phyloP scores from a whole-genome alignment of 768 basidiomycete genomes.

The Suillus decipiens region DNA sequence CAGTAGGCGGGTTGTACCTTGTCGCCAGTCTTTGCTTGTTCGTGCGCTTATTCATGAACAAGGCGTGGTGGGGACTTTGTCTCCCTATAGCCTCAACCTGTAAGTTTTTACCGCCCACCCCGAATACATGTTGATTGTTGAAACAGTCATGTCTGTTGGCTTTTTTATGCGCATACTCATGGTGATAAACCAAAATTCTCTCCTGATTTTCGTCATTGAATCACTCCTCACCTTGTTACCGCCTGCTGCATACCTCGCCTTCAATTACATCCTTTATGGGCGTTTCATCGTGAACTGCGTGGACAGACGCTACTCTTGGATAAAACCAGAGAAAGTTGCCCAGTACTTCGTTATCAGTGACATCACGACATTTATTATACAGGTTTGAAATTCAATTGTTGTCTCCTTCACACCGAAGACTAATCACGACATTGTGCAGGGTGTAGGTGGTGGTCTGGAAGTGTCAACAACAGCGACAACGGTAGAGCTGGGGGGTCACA shows the following conservation, averaged over 20 bases:
- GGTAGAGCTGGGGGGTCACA: conserved; percentile 12
- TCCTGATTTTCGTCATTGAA: conserved; percentile 20
- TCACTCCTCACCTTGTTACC: conserved; percentile 26
- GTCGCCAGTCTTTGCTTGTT: conserved; percentile 18
- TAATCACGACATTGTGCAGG: conserved; percentile 15
- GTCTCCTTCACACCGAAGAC: not conserved
- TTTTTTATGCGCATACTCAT: conserved; percentile 24
- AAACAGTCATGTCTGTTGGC: conserved; percentile 23
- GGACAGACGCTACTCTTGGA: conserved; percentile 21
- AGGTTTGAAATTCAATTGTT: conserved; percentile 18
- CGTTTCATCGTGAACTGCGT: conserved; percentile 23
- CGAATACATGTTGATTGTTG: not conserved
- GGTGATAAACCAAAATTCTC: conserved; percentile 22
- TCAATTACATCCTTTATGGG: conserved; percentile 36
- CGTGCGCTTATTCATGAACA: conserved; percentile 21
- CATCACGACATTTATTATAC: conserved; percentile 27
- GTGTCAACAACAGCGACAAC: conserved; percentile 12
- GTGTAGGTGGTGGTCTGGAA: conserved; percentile 23
- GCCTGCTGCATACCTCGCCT: conserved; percentile 34
- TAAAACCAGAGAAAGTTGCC: conserved; percentile 28
- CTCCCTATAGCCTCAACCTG: conserved; percentile 31
- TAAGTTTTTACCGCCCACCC: not conserved
- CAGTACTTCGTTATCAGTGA: conserved; percentile 31
- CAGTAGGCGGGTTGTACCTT: conserved; percentile 24
- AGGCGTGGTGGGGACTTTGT: conserved; percentile 33